phyloP scores from a whole-genome alignment of 768 basidiomycete genomes.

The Boletus eberwhitei region DNA sequence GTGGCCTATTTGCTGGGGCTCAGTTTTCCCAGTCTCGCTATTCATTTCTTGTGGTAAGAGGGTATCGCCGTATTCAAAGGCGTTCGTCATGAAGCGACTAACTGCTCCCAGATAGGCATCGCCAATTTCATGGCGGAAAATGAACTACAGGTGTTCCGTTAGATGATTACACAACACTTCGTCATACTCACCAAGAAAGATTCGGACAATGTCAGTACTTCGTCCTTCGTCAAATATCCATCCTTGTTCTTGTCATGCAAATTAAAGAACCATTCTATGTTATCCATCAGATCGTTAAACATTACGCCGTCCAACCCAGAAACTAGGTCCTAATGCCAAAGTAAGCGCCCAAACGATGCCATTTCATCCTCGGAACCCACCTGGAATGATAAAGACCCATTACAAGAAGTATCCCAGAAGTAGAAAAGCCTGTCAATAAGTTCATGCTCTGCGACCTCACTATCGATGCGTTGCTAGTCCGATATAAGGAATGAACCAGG shows the following conservation, averaged over 20 bases:
- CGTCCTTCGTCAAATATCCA: conserved; percentile 92
- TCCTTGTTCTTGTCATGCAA: conserved; percentile 96
- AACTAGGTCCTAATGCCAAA: conserved; percentile 69
- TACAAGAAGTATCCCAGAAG: conserved; percentile 85
- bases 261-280: conserved; percentile 98
- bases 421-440: conserved; percentile 91
- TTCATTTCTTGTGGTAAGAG: conserved; percentile 52
- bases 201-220: conserved; percentile 92
- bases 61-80: conserved; percentile 97
- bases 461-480: conserved; percentile 76
- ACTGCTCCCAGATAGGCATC: conserved; percentile 96
- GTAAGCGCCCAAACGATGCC: conserved; percentile 2
- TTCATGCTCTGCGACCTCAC: conserved; percentile 92
- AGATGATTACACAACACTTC: background rate
- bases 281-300: conserved; percentile 97
- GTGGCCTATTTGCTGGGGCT: conserved; percentile 52
- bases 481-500: conserved; percentile 1
- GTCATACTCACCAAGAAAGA: conserved; percentile 66
- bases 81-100: conserved; percentile 96
- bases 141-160: conserved; percentile 60
- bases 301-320: conserved; percentile 87
- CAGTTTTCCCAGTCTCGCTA: conserved; percentile 35
- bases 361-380: conserved; percentile 35
- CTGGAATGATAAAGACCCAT: conserved; percentile 88
- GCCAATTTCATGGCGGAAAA: conserved; percentile 95